These are phyloP conservation scores for Leishmania martiniquensis DNA, from an alignment of 208 protist genomes.

Conservation along the genomic window DNA sequence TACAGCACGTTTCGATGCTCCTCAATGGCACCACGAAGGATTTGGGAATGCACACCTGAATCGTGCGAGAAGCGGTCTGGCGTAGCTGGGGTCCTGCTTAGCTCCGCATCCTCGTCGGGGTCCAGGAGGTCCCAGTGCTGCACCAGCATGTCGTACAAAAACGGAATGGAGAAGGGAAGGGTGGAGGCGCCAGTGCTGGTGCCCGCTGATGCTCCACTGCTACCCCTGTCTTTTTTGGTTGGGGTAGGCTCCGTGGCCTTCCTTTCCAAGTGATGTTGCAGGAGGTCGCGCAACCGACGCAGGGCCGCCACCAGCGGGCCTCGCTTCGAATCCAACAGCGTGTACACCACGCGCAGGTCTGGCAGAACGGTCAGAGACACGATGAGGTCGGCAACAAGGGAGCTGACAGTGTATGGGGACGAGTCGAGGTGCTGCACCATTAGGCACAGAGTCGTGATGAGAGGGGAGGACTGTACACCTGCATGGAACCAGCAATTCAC, in stretches of 20 bases:
- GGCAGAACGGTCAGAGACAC: conserved; percentile 58
- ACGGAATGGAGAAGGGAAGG: conserved; percentile 13
- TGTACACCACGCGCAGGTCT: conserved; percentile 73
- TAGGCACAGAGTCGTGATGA: conserved; percentile 47
- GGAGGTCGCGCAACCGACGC: conserved; percentile 32
- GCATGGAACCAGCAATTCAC: conserved; percentile 56
- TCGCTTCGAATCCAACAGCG: conserved; percentile 55
- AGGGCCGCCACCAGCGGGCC: conserved; percentile 54
- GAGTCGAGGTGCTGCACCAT: conserved; percentile 41
- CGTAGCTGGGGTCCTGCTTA: background rate
- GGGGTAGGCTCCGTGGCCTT: conserved; percentile 37
- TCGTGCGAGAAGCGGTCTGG: background rate
- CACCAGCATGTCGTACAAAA: conserved; percentile 33
- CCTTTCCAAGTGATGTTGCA: conserved; percentile 15
- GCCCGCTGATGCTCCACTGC: background rate
- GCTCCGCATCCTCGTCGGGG: conserved; percentile 3
- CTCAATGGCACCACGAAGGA: conserved; percentile 30
- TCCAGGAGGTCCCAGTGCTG: conserved; percentile 32
- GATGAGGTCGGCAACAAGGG: conserved; percentile 52
- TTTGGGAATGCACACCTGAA: background rate
- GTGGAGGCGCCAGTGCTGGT: conserved; percentile 11
- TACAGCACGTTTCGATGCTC: conserved; percentile 37
- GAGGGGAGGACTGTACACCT: conserved; percentile 41
- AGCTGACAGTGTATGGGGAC: conserved; percentile 46
- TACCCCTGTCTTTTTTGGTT: conserved; percentile 28